Evolutionary conservation across 1,284 basidiomycete species (phyloP).

Genomic region (Quambalaria eucalypti): DNA sequence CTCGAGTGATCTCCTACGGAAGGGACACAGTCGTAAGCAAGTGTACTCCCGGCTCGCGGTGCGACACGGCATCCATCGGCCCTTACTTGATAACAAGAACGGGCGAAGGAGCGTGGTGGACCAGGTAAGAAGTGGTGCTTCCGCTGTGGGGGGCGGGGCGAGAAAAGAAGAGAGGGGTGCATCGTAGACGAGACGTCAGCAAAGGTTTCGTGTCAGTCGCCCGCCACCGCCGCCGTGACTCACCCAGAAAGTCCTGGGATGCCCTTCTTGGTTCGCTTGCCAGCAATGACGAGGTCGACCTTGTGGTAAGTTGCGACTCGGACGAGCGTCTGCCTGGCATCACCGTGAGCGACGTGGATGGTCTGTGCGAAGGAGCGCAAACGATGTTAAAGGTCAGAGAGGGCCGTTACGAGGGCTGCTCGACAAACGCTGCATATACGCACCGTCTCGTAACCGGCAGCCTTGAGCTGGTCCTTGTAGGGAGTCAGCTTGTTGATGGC

Average conservation of each 20-base stretch:
- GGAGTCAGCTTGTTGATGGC: constrained; percentile 38
- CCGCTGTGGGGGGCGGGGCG: constrained; percentile 19
- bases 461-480: constrained; percentile 33
- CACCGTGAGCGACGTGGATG: constrained; percentile 41
- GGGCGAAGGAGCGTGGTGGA: constrained; percentile 33
- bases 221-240: not conserved
- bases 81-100: constrained; percentile 42
- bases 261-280: constrained; percentile 5
- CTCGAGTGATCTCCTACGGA: not conserved
- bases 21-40: not conserved
- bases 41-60: not conserved
- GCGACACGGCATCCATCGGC: not conserved
- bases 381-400: not conserved
- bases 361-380: constrained; percentile 22
- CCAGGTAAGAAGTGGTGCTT: constrained; percentile 33
- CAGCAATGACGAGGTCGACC: constrained; percentile 15
- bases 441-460: constrained; percentile 13
- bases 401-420: too few species aligned
- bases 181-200: constrained; percentile 6
- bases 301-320: constrained; percentile 35
- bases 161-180: constrained; percentile 31
- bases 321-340: constrained; percentile 28
- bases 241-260: not conserved
- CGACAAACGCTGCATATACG: too few species aligned
- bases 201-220: not conserved